phyloP scores from a whole-genome alignment of 257 asterid genomes.

The Pogostemon cablin region DNA sequence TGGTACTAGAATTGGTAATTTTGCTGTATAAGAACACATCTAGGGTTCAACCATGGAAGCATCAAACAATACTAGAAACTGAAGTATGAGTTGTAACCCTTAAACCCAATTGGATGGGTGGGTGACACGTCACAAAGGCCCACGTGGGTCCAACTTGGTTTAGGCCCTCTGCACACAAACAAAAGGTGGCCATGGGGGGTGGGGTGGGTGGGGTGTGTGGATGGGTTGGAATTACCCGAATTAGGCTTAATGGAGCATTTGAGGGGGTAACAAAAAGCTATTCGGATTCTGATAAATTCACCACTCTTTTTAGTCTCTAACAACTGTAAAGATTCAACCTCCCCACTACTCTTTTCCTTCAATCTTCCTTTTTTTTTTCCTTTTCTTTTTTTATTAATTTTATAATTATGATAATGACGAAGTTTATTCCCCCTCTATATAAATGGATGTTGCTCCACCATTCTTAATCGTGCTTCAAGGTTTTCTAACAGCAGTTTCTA shows the following conservation, averaged over 20 bases:
- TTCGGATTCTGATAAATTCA: conserved; percentile 26
- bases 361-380: background rate
- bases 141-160: conserved; percentile 22
- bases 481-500: background rate
- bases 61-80: conserved; percentile 35
- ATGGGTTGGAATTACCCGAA: conserved; percentile 29
- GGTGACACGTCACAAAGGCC: conserved; percentile 50
- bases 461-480: conserved; percentile 16
- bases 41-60: conserved; percentile 34
- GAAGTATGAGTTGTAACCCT: conserved; percentile 49
- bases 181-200: background rate
- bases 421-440: conserved; percentile 40
- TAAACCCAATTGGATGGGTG: conserved; percentile 55
- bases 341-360: conserved; percentile 23
- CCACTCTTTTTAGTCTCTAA: conserved; percentile 34
- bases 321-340: conserved; percentile 49
- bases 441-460: conserved; percentile 25
- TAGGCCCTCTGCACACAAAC: conserved; percentile 2
- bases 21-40: conserved; percentile 38
- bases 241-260: conserved; percentile 42
- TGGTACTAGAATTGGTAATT: conserved; percentile 30
- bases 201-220: background rate
- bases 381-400: background rate
- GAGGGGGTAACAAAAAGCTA: conserved; percentile 25
- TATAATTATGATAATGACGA: background rate